These are phyloP conservation scores for Ascochyta koolunga DNA, from an alignment of 2,329 filamentous ascomycete genomes.

Conservation along the genomic window DNA sequence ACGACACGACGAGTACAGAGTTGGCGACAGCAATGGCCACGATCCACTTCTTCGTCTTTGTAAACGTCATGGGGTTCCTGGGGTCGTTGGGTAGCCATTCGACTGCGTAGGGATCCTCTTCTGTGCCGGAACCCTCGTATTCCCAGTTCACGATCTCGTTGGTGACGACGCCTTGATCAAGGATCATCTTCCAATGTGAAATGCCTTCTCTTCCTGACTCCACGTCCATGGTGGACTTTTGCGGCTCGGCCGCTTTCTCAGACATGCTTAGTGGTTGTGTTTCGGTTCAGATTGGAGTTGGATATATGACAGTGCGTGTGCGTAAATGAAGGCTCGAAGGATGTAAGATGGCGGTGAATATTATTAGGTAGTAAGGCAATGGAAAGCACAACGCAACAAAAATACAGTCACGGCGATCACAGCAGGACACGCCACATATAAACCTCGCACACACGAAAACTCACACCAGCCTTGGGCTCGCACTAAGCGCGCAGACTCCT, in stretches of 20 bases:
- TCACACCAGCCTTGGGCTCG: not conserved
- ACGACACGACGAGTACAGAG: conserved; percentile 52
- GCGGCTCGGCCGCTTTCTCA: conserved; percentile 26
- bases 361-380: conserved; percentile 9
- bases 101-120: conserved; percentile 53
- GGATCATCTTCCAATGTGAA: conserved; percentile 45
- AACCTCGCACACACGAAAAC: conserved; percentile 5
- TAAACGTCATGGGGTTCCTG: conserved; percentile 52
- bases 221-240: conserved; percentile 29
- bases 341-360: not conserved
- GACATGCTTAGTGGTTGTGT: conserved; percentile 16
- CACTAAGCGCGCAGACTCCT: conserved; percentile 8
- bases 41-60: conserved; percentile 50
- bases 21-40: conserved; percentile 50
- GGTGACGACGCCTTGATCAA: conserved; percentile 47
- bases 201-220: conserved; percentile 45
- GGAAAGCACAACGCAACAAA: conserved; percentile 5
- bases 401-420: conserved; percentile 5
- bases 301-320: conserved; percentile 1
- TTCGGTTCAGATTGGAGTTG: conserved; percentile 1
- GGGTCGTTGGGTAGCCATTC: conserved; percentile 56
- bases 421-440: conserved; percentile 20
- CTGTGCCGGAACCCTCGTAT: conserved; percentile 52
- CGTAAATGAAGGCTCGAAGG: conserved; percentile 2
- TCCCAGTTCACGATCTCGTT: conserved; percentile 47